These are phyloP conservation scores for Zymoseptoria crescenta DNA, from an alignment of 2,329 filamentous ascomycete species.

Conservation along the genomic window DNA sequence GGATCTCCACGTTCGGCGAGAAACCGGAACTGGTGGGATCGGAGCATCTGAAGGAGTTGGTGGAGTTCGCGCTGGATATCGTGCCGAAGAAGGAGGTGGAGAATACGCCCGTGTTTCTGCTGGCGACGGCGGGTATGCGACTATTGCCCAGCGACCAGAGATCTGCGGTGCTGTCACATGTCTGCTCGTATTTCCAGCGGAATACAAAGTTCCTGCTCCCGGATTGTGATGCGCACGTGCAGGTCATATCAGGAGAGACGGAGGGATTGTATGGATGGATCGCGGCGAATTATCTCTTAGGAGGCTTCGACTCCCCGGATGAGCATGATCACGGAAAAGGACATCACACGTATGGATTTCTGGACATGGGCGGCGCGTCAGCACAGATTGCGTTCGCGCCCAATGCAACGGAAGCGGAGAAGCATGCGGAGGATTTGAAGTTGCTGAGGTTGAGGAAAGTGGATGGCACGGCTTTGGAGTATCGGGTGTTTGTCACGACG, in stretches of 20 bases:
- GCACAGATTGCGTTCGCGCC: slow-evolving; percentile 97
- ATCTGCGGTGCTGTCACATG: slow-evolving; percentile 61
- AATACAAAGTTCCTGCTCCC: slow-evolving; percentile 76
- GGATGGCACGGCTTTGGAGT: slow-evolving; percentile 68
- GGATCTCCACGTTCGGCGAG: slow-evolving; percentile 79
- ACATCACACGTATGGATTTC: slow-evolving; percentile 91
- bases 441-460: slow-evolving; percentile 76
- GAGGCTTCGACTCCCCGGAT: slow-evolving; percentile 73
- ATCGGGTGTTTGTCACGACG: slow-evolving; percentile 88
- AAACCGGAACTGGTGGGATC: slow-evolving; percentile 67
- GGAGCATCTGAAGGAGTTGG: slow-evolving; percentile 70
- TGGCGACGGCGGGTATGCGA: slow-evolving; percentile 93
- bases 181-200: slow-evolving; percentile 72
- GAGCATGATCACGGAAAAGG: slow-evolving; percentile 73
- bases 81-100: slow-evolving; percentile 69
- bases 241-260: slow-evolving; percentile 91
- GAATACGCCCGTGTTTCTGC: slow-evolving; percentile 86
- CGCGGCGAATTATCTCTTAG: slow-evolving; percentile 88
- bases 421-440: slow-evolving; percentile 84
- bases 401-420: slow-evolving; percentile 80
- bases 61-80: slow-evolving; percentile 72
- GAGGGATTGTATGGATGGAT: slow-evolving; percentile 97
- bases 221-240: slow-evolving; percentile 83
- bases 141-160: slow-evolving; percentile 69
- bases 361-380: slow-evolving; percentile 97